phyloP scores from a whole-genome alignment of 257 asterid species.

The Salvia rosmarinus region DNA sequence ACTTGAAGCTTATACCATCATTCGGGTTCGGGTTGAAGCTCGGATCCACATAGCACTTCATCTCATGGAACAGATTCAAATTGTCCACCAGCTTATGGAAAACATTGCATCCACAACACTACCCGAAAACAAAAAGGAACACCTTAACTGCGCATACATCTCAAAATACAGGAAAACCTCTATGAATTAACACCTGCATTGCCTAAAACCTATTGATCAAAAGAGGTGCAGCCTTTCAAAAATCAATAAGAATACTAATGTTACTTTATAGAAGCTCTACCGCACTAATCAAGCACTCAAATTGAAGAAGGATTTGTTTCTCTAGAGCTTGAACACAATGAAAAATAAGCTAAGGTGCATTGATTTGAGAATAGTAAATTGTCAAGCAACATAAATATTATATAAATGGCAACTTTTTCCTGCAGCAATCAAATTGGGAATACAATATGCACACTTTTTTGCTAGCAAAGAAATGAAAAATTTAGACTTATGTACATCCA shows the following conservation, averaged over 20 bases:
- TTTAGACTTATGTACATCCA: no score
- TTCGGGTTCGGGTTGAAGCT: slow-evolving; percentile 75
- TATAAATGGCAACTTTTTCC: not conserved
- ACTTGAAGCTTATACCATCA: slow-evolving; percentile 52
- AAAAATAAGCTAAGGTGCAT: not conserved
- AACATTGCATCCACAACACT: slow-evolving; percentile 98
- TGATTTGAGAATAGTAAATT: not conserved
- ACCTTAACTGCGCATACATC: not conserved
- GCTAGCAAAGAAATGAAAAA: not conserved
- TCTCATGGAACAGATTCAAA: slow-evolving; percentile 81
- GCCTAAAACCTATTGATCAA: not conserved
- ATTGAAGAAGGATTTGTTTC: not conserved
- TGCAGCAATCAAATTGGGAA: not conserved
- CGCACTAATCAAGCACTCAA: not conserved
- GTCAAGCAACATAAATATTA: not conserved
- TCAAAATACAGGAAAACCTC: not conserved
- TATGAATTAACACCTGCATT: not conserved
- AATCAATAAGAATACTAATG: not conserved
- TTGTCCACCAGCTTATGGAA: slow-evolving; percentile 96
- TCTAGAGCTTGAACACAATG: not conserved
- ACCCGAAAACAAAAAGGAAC: slow-evolving; percentile 21
- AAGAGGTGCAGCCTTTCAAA: not conserved
- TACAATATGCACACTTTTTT: not conserved
- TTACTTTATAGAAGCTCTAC: not conserved
- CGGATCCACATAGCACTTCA: slow-evolving; percentile 89